Evolutionary conservation across 768 basidiomycete genomes (phyloP), one percentile per base, ranked within the genome.

Genomic region (Paxillus rubicundulus): DNA sequence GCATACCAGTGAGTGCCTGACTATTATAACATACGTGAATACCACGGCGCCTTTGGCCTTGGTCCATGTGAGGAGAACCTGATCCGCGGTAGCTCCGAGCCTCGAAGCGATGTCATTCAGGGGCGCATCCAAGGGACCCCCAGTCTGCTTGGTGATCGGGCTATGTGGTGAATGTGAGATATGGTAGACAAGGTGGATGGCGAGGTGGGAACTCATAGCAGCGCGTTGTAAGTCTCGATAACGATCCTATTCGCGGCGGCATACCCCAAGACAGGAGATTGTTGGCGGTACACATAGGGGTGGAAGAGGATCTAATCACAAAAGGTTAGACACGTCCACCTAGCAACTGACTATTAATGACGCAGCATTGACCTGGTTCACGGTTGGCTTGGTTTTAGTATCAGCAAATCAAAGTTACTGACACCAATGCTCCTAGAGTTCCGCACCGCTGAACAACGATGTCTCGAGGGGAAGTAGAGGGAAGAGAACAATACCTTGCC

Each of bases 11-110:
- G 48, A 10, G 20, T 4, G 41, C 27, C n/a, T 24, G 24, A 24
- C 14, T 14, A 17, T 33, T 13, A 33, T 30, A 13, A 40, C 71
- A 20, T 65, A 87, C 82, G 84, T 88, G 56, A 87, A 76, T 21
- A 78, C 77, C 5, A 87, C 79, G 0, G 79, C 80, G 9, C 82
- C 84, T 63, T 90, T 89, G 6, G 79, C 74, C 61, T 82, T 86
- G 5, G 80, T 77, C 87, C 87, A 88, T 1, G 86, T 85, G 8
- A 89, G 73, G 5, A 89, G 71, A 9, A 88, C 78, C 63, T 90
- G 87, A 28, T 87, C 87, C 2, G 78, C 70, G 3, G 78, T 77
- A 16, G 75, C 80, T 8, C 74, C 70, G 20, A 81, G 73, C 6
- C 77, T 71, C 9, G 71, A 61, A 0, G 85, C 80, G 33, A 87